Evolutionary conservation across 345 rosid genomes (phyloP).

Genomic region (Salix dunnii): DNA sequence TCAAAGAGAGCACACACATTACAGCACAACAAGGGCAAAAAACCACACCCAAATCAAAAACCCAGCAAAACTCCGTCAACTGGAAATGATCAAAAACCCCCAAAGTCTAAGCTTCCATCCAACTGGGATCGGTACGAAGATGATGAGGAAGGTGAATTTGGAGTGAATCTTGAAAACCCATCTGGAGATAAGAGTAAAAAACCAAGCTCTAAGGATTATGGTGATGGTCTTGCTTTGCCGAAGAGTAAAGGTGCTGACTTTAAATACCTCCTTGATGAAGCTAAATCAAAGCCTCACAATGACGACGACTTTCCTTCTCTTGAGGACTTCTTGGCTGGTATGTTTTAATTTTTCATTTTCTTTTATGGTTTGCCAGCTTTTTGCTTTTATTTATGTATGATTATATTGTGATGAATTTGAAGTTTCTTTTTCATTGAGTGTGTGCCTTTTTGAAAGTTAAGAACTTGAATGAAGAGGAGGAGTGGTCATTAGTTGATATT

Average conservation of each 20-base stretch:
- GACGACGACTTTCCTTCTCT: conserved; percentile 39
- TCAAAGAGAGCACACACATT: conserved; percentile 87
- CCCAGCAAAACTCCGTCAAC: conserved; percentile 24
- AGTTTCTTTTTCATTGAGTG: not conserved
- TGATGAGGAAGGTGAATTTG: conserved; percentile 14
- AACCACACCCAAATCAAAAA: conserved; percentile 45
- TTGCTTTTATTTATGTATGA: too few relatives aligned
- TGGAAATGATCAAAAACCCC: conserved; percentile 18
- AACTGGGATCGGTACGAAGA: conserved; percentile 79
- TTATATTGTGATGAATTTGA: too few relatives aligned
- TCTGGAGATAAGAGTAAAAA: conserved; percentile 14
- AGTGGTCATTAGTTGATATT: not conserved
- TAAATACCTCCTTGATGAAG: conserved; percentile 59
- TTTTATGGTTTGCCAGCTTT: too few relatives aligned
- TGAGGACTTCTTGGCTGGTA: conserved; percentile 64
- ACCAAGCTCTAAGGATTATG: not conserved
- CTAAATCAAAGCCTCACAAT: conserved; percentile 49
- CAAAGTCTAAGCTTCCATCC: conserved; percentile 52
- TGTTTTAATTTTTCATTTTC: not conserved
- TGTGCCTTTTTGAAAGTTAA: not conserved
- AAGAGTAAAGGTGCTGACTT: conserved; percentile 90
- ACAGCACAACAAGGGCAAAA: conserved; percentile 46
- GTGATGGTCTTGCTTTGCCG: conserved; percentile 27
- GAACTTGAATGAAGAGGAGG: not conserved
- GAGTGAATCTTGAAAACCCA: conserved; percentile 15